These are phyloP conservation scores for Leccinum solheimii DNA, from an alignment of 1,284 basidiomycete species.

Conservation along the genomic window DNA sequence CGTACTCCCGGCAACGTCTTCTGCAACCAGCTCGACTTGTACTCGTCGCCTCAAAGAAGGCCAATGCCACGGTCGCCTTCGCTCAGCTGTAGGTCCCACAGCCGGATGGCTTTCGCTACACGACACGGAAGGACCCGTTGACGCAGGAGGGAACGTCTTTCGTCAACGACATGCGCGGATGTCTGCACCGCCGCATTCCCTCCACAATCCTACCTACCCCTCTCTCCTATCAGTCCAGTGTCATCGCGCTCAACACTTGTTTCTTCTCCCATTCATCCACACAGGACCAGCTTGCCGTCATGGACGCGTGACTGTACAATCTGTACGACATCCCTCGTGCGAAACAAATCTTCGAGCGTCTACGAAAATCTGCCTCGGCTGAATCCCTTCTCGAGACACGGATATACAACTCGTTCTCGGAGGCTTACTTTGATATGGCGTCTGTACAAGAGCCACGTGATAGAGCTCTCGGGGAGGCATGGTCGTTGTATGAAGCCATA, in stretches of 20 bases:
- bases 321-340: constrained; percentile 73
- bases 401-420: too few species aligned
- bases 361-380: constrained; percentile 39
- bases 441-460: too few species aligned
- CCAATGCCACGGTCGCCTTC: constrained; percentile 50
- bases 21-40: constrained; percentile 65
- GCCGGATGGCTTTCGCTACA: constrained; percentile 42
- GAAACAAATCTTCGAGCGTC: constrained; percentile 60
- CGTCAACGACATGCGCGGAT: constrained; percentile 42
- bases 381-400: too few species aligned
- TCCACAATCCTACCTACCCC: constrained; percentile 67
- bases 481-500: too few species aligned
- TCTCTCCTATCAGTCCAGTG: constrained; percentile 46
- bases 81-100: constrained; percentile 39
- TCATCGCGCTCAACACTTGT: constrained; percentile 44
- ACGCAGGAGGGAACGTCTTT: constrained; percentile 25
- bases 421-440: too few species aligned
- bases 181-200: constrained; percentile 47
- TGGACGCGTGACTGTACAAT: constrained; percentile 77
- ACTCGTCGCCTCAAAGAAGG: constrained; percentile 60
- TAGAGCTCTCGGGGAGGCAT: too few species aligned
- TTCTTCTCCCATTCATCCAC: constrained; percentile 66
- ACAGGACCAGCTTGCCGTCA: constrained; percentile 69
- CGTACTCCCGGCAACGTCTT: constrained; percentile 62
- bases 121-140: constrained; percentile 23